Evolutionary conservation across 2,329 filamentous ascomycete species (phyloP), one percentile per base, ranked within the genome.

Genomic region (Talaromyces sp.): DNA sequence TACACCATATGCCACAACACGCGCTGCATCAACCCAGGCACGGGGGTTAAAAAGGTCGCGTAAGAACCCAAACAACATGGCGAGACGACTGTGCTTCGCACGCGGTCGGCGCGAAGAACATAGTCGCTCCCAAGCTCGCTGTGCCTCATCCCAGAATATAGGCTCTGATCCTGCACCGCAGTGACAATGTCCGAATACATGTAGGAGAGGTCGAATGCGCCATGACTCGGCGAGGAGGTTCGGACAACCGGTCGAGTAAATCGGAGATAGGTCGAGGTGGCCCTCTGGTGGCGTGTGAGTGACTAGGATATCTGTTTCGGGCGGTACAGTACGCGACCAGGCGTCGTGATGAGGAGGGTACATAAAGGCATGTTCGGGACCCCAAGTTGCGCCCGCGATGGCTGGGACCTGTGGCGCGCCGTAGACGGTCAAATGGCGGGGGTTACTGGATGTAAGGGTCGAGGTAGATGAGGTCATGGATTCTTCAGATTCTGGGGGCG

Each of bases 161-260:
- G 85, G 72, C 64, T 91, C 85, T 39, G 77, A 77, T 14, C 91
- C 91, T 41, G 88, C 82, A 8, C 85, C 89, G 65, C 82, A 88
- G 74, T 96, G 91, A 20, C 92, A 82, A 71, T 96, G 91, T 1
- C 91, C 91, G 69, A 94, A 96, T 43, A 96, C 82, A 70, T 96
- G 90, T 13, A 96, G 75, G 11, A 78, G 78, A 0, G 91, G 91
- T 56, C 83, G 85, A 10, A 91, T 84, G 32, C 88, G 83, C 85
- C 88, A 90, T 16, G 89, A 72, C 65, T 95, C 91, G 13, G 79
- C 73, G 5, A 93, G 79, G 5, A 96, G 80, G 51, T 83, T 81
- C 6, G 85, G 82, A 60, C 89, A 92, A 50, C 90, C 91, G 40
- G 91, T 75, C 2, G 80, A 84, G 46, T 85, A 80, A 60, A 87